Evolutionary conservation across 2,329 filamentous ascomycete genomes (phyloP).

Genomic region (Macroventuria anomochaeta): DNA sequence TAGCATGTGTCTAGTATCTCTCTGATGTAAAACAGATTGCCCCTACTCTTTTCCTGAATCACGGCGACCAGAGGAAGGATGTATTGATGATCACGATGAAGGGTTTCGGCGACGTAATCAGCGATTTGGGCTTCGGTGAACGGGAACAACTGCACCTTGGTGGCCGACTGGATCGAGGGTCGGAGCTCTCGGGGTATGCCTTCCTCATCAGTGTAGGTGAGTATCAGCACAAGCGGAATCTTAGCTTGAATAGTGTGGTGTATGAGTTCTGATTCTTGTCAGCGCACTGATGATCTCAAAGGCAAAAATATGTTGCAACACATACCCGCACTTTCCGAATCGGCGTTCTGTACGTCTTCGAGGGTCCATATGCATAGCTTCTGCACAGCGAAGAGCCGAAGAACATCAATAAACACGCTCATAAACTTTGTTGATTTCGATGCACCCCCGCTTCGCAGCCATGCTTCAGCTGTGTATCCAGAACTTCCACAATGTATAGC

Average conservation of each 20-base stretch:
- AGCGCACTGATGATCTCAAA: neutral
- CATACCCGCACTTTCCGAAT: conserved; percentile 73
- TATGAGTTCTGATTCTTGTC: conserved; percentile 66
- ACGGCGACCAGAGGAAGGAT: conserved; percentile 80
- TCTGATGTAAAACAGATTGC: conserved; percentile 89
- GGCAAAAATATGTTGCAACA: neutral
- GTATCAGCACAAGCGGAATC: conserved; percentile 72
- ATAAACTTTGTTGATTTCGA: conserved; percentile 73
- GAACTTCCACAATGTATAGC: conserved; percentile 46
- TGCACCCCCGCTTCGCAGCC: conserved; percentile 54
- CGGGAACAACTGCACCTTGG: conserved; percentile 73
- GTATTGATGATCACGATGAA: conserved; percentile 74
- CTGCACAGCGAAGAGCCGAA: conserved; percentile 79
- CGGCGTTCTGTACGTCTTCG: conserved; percentile 90
- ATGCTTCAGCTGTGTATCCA: conserved; percentile 52
- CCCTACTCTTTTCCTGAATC: conserved; percentile 85
- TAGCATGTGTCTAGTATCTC: conserved; percentile 90
- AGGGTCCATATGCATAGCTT: conserved; percentile 89
- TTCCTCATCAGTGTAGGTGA: conserved; percentile 64
- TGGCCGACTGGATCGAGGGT: conserved; percentile 53
- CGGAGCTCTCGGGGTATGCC: conserved; percentile 47
- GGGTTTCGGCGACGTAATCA: conserved; percentile 80
- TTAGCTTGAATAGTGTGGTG: conserved; percentile 78
- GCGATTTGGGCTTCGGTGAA: conserved; percentile 81
- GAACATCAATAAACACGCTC: conserved; percentile 85